Evolutionary conservation across 495 filamentous ascomycete genomes (phyloP), one percentile per base, ranked within the genome.

Genomic region (Penicillium macrosclerotiorum): DNA sequence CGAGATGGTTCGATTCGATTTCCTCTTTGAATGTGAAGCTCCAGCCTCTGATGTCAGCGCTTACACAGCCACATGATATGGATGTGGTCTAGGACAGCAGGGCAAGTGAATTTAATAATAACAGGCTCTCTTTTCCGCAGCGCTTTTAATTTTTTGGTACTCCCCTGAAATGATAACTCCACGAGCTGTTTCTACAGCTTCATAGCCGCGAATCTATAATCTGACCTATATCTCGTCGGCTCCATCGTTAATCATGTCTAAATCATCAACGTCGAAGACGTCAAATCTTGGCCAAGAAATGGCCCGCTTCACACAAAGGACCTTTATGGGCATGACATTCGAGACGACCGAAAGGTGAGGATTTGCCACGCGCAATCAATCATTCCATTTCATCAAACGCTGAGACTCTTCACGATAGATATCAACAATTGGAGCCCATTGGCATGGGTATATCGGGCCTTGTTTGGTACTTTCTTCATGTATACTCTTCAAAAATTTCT

Each of bases 401-500:
- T 39, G 11, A 47, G 2, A 8, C 13, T 9, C 27, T 5, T 14
- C 4, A 12, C 11, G 13, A n/a, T 54, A 95, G 90, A 67, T 96
- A 98, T 64, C 91, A 90, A 18, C 89, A 98, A 64, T 78, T 97
- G 54, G 89, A 95, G 61, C 93, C 93, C 11, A 89, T 98, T 37
- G 93, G 93, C 54, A 96, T 98, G 88, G 93, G 93, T 53, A 92
- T 92, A 46, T 98, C 96, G 69, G 93, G 93, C 25, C 78, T 98
- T 45, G 93, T 98, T 55, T 98, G 93, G 93, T 98, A 84, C 53
- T 76, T 52, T 53, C 30, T 35, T 22, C 36, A 42, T n/a, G 4
- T 2, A 3, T 22, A 18, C 2, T 30, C 8, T 8, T 0, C 19
- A 20, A 23, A 2, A 5, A 24, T 16, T n/a, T n/a, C n/a, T n/a